These are phyloP conservation scores for Blastobotrys malaysiensis DNA, from an alignment of 1,139 yeast species.

Conservation along the genomic window DNA sequence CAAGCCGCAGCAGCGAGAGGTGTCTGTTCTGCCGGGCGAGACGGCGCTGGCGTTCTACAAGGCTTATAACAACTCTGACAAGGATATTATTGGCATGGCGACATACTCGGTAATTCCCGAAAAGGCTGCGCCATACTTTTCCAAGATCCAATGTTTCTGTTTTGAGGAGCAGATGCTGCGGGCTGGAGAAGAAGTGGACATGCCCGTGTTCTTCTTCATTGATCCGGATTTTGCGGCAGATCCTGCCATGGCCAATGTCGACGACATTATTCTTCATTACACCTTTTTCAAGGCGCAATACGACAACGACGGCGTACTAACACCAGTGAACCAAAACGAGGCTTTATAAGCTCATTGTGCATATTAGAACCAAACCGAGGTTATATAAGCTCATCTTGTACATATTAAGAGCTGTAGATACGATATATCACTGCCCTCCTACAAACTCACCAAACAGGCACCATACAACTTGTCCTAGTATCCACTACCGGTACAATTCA, in stretches of 20 bases:
- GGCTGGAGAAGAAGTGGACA: constrained; percentile 97
- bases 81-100: constrained; percentile 97
- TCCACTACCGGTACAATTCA: no score
- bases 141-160: constrained; percentile 96
- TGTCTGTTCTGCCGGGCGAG: constrained; percentile 92
- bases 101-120: constrained; percentile 96
- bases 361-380: no score
- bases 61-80: constrained; percentile 79
- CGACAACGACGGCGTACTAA: constrained; percentile 27
- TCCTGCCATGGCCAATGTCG: constrained; percentile 86
- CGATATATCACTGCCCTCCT: no score
- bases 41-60: constrained; percentile 94
- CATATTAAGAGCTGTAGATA: constrained; percentile 1
- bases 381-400: no score
- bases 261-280: constrained; percentile 85
- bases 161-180: constrained; percentile 91
- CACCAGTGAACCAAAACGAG: constrained; percentile 18
- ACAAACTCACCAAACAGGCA: no score
- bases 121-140: constrained; percentile 91
- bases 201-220: constrained; percentile 97
- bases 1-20: constrained; percentile 91
- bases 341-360: no score
- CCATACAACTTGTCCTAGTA: no score
- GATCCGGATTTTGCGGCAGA: constrained; percentile 97
- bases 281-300: constrained; percentile 65